phyloP scores from a whole-genome alignment of 2,329 filamentous ascomycete species.

The Raffaelea albimanens region DNA sequence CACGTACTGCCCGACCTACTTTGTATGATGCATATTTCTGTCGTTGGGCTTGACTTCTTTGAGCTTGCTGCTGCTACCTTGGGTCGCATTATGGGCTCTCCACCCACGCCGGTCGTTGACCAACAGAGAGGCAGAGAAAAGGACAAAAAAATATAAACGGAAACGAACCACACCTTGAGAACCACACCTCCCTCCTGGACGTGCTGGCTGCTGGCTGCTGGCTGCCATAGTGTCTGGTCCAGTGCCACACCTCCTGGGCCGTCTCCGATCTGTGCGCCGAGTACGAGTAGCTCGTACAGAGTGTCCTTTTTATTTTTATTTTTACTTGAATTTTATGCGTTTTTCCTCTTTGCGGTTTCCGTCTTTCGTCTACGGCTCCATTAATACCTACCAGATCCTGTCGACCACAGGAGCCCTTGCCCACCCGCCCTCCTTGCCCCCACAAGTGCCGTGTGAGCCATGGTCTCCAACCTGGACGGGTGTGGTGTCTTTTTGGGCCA shows the following conservation, averaged over 20 bases:
- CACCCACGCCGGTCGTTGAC: not conserved
- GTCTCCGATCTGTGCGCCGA: not conserved
- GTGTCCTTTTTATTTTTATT: no score
- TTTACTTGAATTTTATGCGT: no score
- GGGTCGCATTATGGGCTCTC: slow-evolving; percentile 8
- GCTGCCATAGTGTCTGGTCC: not conserved
- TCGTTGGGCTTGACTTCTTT: not conserved
- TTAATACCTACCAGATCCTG: no score
- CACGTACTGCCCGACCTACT: not conserved
- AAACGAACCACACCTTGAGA: not conserved
- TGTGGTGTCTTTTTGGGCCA: no score
- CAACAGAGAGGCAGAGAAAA: not conserved
- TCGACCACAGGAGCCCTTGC: no score
- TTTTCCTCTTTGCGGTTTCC: no score
- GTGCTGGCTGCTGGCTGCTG: not conserved
- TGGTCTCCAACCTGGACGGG: no score
- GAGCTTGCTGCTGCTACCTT: slow-evolving; percentile 3
- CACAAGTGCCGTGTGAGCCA: no score
- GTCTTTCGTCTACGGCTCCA: no score
- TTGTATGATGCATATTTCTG: not conserved
- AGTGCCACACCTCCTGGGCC: not conserved
- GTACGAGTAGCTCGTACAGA: not conserved
- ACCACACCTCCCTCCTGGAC: not conserved
- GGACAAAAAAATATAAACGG: slow-evolving; percentile 1
- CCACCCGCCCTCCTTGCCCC: no score